Percentiles rank a stretch among this genome's conserved stretches.
phyloP scores from a whole-genome alignment of 768 basidiomycete species.

The Collybia sp. region DNA sequence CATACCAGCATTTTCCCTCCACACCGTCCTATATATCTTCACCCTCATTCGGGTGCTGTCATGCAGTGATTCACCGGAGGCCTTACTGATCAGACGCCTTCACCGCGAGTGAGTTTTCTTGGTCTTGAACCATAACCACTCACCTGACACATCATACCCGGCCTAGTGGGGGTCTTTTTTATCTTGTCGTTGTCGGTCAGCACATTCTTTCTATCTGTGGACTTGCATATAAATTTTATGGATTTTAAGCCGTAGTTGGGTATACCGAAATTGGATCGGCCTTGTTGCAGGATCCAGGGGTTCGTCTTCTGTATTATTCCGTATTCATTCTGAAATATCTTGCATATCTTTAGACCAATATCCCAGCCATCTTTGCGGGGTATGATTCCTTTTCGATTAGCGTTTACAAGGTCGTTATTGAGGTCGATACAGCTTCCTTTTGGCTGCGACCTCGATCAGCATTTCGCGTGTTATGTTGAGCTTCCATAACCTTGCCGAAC shows the following conservation, averaged over 20 bases:
- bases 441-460: slow-evolving; percentile 8
- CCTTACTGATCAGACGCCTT: slow-evolving; percentile 7
- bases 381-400: background rate
- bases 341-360: slow-evolving; percentile 4
- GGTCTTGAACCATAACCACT: background rate
- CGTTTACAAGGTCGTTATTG: background rate
- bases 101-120: slow-evolving; percentile 6
- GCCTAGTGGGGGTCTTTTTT: slow-evolving; percentile 9
- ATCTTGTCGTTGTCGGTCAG: slow-evolving; percentile 9
- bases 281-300: slow-evolving; percentile 5
- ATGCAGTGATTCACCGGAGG: slow-evolving; percentile 8
- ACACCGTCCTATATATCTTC: slow-evolving; percentile 9
- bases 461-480: slow-evolving; percentile 13
- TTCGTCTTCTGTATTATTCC: background rate
- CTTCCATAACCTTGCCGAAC: slow-evolving; percentile 9
- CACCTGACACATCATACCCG: background rate
- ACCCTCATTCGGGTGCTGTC: slow-evolving; percentile 6
- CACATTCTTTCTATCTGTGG: background rate
- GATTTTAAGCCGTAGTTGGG: slow-evolving; percentile 1
- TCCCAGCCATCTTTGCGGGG: slow-evolving; percentile 9
- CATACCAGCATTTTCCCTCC: slow-evolving; percentile 9
- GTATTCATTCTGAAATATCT: background rate
- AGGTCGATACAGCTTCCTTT: slow-evolving; percentile 2
- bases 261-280: slow-evolving; percentile 12
- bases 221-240: background rate